Evolutionary conservation across 768 basidiomycete species (phyloP), one percentile per base, ranked within the genome.

Genomic region (Lactarius sp.): DNA sequence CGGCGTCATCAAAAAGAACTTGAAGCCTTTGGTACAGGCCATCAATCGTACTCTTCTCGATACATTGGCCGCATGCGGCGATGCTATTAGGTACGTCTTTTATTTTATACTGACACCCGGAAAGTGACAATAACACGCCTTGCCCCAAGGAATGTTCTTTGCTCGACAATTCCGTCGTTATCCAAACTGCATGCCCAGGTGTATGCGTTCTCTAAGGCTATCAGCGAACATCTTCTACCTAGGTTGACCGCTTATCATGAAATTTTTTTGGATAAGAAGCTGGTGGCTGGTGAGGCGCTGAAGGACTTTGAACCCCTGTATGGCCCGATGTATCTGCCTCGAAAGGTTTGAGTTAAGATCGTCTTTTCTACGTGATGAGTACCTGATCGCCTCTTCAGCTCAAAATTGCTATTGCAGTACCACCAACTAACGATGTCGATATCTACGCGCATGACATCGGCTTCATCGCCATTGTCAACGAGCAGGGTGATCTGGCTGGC

Each of bases 181-280:
- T 96, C 95, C n/a, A 85, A 82, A 65, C 79, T 97, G 36, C 97
- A 99, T 76, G 75, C 76, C 22, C 82, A 88, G 73, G 92, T 94
- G 14, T 93, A 85, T 71, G 81, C 87, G 44, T 97, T 98, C 70
- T 83, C 93, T 1, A 92, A 88, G 70, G 79, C 80, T 62, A 83
- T 95, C 71, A 94, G 92, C 75, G 84, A 86, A 64, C 87, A 91
- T 71, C 83, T 99, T 47, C 80, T 97, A 39, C 97, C 97, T 22
- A 82, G 85, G 51, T 98, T 95, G 5, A 85, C 86, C 4, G 97
- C 97, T 6, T 98, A 99, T 74, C 93, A 98, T 72, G 97, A 99
- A 76, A 98, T 99, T 66, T 99, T 96, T 96, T 80, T 98, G 49
- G 94, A 98, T 78, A 95, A 97, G 79, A 97, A 97, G 79, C 77